phyloP scores from a whole-genome alignment of 2,329 filamentous ascomycete genomes.

The Aspergillus nomiae region DNA sequence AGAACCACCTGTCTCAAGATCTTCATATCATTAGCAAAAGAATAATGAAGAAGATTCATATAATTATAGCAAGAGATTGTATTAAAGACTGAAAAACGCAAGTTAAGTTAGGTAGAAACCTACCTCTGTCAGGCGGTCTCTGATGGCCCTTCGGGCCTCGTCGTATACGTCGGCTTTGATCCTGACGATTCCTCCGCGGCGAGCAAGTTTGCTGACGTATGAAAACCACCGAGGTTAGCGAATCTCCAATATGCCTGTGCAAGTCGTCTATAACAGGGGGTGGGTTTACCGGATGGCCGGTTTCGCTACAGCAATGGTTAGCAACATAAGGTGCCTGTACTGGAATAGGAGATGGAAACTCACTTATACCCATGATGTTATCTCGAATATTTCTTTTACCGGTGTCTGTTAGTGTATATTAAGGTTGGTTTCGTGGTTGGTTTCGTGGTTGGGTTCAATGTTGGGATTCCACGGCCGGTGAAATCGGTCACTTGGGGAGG shows the following conservation, averaged over 20 bases:
- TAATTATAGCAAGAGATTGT: not conserved
- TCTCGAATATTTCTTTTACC: constrained; percentile 22
- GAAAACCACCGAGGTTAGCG: not conserved
- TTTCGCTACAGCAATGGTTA: constrained; percentile 20
- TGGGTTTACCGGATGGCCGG: constrained; percentile 34
- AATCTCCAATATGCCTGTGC: not conserved
- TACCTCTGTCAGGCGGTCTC: constrained; percentile 25
- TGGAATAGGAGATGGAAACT: constrained; percentile 10
- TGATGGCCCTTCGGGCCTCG: constrained; percentile 24
- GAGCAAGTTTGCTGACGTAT: constrained; percentile 34
- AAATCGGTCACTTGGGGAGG: not conserved
- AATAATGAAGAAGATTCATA: not conserved
- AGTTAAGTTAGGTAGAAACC: constrained; percentile 7
- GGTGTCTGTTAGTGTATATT: not conserved
- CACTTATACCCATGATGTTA: constrained; percentile 33
- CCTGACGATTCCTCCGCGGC: constrained; percentile 35
- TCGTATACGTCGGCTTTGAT: constrained; percentile 35
- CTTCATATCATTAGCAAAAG: constrained; percentile 14
- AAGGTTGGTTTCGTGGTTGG: not conserved
- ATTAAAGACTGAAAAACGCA: not conserved
- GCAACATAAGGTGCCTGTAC: not conserved
- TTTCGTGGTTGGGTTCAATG: not conserved
- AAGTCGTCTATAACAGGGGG: not conserved
- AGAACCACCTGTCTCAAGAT: constrained; percentile 26
- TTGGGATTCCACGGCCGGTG: not conserved